Conservation (phyloP, 2,329 filamentous ascomycete species). For the Sclerotinia nivalis region DNA sequence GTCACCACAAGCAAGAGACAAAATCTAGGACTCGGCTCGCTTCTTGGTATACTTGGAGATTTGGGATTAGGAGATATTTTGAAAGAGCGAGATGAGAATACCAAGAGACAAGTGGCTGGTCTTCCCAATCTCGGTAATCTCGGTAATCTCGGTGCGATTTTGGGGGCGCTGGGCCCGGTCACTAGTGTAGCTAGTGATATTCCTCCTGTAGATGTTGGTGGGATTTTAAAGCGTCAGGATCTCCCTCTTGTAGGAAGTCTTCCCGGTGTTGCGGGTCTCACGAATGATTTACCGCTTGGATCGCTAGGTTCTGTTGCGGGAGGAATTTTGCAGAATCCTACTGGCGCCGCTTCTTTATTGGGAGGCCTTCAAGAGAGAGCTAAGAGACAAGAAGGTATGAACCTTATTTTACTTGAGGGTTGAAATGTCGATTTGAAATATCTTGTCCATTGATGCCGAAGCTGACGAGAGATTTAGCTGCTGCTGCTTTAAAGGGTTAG, state of each 20-base stretch:
- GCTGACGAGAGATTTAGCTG: background rate
- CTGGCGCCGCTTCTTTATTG: background rate
- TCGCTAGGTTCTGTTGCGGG: background rate
- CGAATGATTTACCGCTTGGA: background rate
- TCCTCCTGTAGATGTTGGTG: background rate
- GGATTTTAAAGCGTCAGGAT: background rate
- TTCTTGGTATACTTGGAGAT: background rate
- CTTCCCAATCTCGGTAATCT: background rate
- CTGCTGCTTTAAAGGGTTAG: background rate
- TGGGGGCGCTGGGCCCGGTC: background rate
- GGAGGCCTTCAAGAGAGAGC: background rate
- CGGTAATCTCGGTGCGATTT: background rate
- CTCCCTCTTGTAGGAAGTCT: background rate
- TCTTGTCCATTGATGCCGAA: background rate
- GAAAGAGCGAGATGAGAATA: slow-evolving; percentile 6
- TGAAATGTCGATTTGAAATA: rapidly evolving
- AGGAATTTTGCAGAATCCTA: background rate
- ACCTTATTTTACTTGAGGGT: background rate
- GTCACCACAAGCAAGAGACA: background rate
- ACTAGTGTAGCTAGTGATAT: too few relatives aligned
- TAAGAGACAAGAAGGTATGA: background rate
- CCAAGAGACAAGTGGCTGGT: background rate
- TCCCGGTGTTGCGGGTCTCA: background rate
- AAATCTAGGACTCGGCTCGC: background rate
- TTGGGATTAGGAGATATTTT: background rate